A percentile compares a stretch with the other conserved stretches of the same genome.
These are phyloP conservation scores for Boletus rubescentipes DNA, from an alignment of 768 basidiomycete species.

Conservation along the genomic window DNA sequence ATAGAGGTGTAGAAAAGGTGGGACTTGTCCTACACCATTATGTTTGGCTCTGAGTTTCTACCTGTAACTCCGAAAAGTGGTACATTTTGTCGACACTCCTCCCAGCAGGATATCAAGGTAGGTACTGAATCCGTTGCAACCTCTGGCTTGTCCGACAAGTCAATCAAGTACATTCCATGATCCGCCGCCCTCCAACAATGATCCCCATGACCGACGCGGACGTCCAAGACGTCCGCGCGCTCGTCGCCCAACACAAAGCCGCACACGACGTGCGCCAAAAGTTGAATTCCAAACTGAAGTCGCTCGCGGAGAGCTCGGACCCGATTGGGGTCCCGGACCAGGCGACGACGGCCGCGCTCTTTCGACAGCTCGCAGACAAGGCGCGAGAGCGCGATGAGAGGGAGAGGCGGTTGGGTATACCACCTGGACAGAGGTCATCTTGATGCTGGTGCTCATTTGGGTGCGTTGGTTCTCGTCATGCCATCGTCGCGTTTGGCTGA, in stretches of 20 bases:
- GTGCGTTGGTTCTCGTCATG: not conserved
- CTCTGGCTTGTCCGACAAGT: too few relatives aligned
- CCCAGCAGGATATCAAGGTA: too few relatives aligned
- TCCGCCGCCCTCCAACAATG: conserved; percentile 73
- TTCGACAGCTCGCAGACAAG: conserved; percentile 23
- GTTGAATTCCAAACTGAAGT: conserved; percentile 45
- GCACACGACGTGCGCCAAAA: conserved; percentile 42
- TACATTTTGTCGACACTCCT: too few relatives aligned
- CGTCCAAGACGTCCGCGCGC: conserved; percentile 73
- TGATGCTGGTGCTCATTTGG: not conserved
- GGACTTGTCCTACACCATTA: too few relatives aligned
- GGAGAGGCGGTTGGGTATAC: conserved; percentile 28
- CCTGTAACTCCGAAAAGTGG: too few relatives aligned
- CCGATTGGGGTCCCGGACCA: conserved; percentile 2
- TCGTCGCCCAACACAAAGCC: conserved; percentile 49
- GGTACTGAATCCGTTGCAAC: too few relatives aligned
- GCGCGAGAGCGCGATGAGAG: conserved; percentile 28
- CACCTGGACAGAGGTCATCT: conserved; percentile 26
- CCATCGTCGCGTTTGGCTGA: not conserved
- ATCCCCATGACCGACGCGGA: conserved; percentile 76
- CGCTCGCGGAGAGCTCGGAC: conserved; percentile 37
- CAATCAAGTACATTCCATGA: conserved; percentile 42
- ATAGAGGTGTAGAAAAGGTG: too few relatives aligned
- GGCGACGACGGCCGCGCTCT: conserved; percentile 7
- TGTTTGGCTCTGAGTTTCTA: too few relatives aligned